Base-by-base conservation (phyloP, 768 basidiomycete species). In the Russula abietina region DNA sequence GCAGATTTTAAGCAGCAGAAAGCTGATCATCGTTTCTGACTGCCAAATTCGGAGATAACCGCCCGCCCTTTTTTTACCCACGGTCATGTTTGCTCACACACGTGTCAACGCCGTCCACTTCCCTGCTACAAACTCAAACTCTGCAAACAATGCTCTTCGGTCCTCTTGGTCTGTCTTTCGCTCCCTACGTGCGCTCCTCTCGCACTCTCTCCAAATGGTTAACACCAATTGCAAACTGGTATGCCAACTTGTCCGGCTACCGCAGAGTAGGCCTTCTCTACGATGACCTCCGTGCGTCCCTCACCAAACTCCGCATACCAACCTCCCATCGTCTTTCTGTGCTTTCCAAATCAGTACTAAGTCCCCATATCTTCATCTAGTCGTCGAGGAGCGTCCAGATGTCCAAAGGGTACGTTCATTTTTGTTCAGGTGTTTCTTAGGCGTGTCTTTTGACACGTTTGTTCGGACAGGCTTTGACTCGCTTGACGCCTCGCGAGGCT, bases 181-280 rank as follows among this genome's bases (percentile, higher is more conserved):
- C 93, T 46, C 86, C 89, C 36, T 82, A 83, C 70, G 78, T 97
- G 71, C 81, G 81, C 71, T 80, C 83, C 50, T 87, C 84, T 30
- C 83, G 84, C 69, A 80, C 84, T 26, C 80, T 97, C 60, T 81
- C 80, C 72, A 80, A 77, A 63, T 79, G 82, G 76, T 67, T 96
- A 66, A 86, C 84, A 64, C 93, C 93, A 60, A 54, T 97, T 60
- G 90, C 93, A 9, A 79, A 82, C 68, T 88, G 87, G 83, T 98
- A 97, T 71, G 87, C 87, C 69, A 73, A 88, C 72, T 76, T 87
- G 58, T 74, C 87, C 43, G 93, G 95, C 45, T 91, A 94, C 81
- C 83, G 96, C 69, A 81, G 86, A 71, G 80, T 91, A 71, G 96
- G 96, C 68, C 83, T 98, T 76, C 85, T 82, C 71, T 95, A 97